Conservation (phyloP, 2,329 filamentous ascomycete genomes). For the Graphilbum sp. region DNA sequence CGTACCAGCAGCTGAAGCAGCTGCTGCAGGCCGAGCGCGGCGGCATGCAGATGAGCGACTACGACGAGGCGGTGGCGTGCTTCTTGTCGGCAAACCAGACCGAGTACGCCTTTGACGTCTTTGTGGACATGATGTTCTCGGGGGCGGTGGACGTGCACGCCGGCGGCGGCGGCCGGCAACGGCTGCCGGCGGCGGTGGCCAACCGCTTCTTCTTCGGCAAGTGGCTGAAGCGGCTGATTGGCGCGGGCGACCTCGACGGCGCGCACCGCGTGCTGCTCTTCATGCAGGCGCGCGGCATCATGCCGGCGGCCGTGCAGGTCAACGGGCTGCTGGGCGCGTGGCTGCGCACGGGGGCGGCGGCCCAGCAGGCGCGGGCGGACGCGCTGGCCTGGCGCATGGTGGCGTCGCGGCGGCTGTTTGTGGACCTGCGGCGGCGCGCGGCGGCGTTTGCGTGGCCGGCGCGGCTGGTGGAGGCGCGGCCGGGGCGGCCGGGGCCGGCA, state of each 20-base stretch:
- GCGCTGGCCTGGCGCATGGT: conserved; percentile 64
- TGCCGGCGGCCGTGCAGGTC: conserved; percentile 56
- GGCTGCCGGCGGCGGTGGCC: conserved; percentile 31
- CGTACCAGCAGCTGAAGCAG: conserved; percentile 48
- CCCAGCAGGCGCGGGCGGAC: conserved; percentile 45
- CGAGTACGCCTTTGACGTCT: conserved; percentile 55
- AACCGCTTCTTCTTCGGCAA: conserved; percentile 78
- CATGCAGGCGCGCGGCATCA: conserved; percentile 54
- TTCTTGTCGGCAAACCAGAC: conserved; percentile 52
- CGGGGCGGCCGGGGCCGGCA: conserved; percentile 1
- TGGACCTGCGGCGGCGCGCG: conserved; percentile 28
- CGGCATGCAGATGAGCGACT: conserved; percentile 52
- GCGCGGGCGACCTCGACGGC: conserved; percentile 51
- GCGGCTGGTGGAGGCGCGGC: conserved; percentile 9
- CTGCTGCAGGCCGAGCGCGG: conserved; percentile 29
- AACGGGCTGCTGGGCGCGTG: conserved; percentile 72
- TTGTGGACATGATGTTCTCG: conserved; percentile 77
- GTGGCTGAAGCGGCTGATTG: conserved; percentile 75
- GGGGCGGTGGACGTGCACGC: conserved; percentile 31
- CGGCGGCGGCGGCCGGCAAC: neutral
- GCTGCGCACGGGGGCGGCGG: conserved; percentile 44
- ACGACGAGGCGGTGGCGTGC: conserved; percentile 54
- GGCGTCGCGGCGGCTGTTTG: conserved; percentile 44
- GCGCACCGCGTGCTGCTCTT: conserved; percentile 57
- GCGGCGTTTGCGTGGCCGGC: conserved; percentile 12